phyloP scores from a whole-genome alignment of 768 basidiomycete species.

The Hortiboletus flavorubellus region DNA sequence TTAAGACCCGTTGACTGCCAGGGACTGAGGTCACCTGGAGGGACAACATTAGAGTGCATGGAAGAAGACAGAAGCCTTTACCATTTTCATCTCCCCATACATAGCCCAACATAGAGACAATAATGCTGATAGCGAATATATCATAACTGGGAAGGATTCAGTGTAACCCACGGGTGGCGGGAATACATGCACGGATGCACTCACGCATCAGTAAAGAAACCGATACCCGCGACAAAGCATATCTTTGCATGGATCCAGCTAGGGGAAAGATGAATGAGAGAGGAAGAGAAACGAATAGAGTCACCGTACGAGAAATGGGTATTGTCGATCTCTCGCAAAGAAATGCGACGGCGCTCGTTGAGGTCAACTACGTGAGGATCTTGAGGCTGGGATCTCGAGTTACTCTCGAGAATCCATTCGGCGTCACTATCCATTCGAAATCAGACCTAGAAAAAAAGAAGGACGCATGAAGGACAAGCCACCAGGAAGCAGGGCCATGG shows the following conservation, averaged over 20 bases:
- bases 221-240: conserved; percentile 64
- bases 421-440: conserved; percentile 12
- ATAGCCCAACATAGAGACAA: conserved; percentile 78
- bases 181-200: conserved; percentile 17
- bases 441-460: background rate
- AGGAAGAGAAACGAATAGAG: background rate
- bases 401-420: background rate
- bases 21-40: conserved; percentile 33
- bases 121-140: conserved; percentile 87
- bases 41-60: background rate
- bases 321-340: conserved; percentile 80
- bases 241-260: conserved; percentile 85
- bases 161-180: background rate
- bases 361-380: conserved; percentile 31
- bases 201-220: conserved; percentile 86
- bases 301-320: conserved; percentile 72
- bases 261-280: background rate
- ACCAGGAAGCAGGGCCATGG: background rate
- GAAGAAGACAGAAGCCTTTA: background rate
- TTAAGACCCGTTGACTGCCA: conserved; percentile 78
- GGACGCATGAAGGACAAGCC: background rate
- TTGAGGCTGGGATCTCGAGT: background rate
- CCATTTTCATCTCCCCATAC: conserved; percentile 52
- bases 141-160: conserved; percentile 49
- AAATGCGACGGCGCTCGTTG: conserved; percentile 69